These are phyloP conservation scores for Paecilomyces fulvus DNA, from an alignment of 2,329 filamentous ascomycete species.

Conservation along the genomic window DNA sequence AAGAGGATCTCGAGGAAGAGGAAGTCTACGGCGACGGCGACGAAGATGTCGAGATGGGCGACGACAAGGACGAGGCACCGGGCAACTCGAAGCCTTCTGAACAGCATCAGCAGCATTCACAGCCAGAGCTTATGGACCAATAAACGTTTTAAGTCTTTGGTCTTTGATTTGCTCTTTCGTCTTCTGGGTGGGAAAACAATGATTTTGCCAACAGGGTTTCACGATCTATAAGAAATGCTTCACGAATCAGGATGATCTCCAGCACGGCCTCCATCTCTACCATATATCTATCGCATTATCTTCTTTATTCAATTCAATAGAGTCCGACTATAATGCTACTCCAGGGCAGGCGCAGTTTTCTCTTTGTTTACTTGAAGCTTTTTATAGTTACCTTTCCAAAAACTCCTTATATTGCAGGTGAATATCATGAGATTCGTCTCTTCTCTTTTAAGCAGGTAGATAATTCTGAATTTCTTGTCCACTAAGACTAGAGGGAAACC, in stretches of 20 bases:
- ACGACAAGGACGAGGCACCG: conserved; percentile 34
- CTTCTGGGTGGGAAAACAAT: conserved; percentile 3
- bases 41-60: conserved; percentile 51
- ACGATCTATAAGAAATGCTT: background rate
- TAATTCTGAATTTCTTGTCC: background rate
- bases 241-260: conserved; percentile 1
- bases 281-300: conserved; percentile 7
- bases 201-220: background rate
- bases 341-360: background rate
- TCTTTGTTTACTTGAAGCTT: background rate
- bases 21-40: conserved; percentile 51
- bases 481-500: background rate
- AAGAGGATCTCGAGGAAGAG: conserved; percentile 59
- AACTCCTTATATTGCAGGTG: background rate
- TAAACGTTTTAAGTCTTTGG: conserved; percentile 14
- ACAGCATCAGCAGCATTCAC: conserved; percentile 22
- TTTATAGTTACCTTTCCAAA: background rate
- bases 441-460: background rate
- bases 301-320: background rate
- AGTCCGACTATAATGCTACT: background rate
- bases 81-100: conserved; percentile 18
- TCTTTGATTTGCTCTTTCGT: conserved; percentile 4
- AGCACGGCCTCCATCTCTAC: conserved; percentile 10
- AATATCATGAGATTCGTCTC: background rate
- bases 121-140: conserved; percentile 41